Evolutionary conservation across 169 alveolate genomes (phyloP), one percentile per base, ranked within the genome.

Genomic region (Eimeria maxima): DNA sequence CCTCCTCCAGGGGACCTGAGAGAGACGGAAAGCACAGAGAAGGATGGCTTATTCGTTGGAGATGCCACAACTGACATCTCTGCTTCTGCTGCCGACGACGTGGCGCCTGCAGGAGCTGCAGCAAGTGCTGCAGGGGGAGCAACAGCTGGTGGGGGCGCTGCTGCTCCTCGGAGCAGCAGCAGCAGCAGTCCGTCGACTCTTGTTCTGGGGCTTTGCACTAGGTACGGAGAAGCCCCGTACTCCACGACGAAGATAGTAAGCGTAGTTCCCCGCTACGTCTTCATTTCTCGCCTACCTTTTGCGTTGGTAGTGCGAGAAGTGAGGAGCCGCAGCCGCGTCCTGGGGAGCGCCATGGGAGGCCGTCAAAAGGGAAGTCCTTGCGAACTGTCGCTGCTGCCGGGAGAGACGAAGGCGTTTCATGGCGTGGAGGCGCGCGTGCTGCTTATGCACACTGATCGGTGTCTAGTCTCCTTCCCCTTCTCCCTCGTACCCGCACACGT

Each of bases 161-260:
- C 60, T 53, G 60, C 20, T 53, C 6, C 20, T 11, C 60, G 50
- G 57, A 71, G 87, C 73, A 69, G 86, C 87, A 89, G 69, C 69
- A 60, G 69, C 69, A 60, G 69, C 69, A 18, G 69, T 60, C 69
- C 69, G 8, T 60, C 69, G 5, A 80, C 92, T 13, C 87, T 92
- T n/a, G 96, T 87, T 27, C 76, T 97, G 80, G 99, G 99, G 2
- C 95, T 97, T 20, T 97, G 98, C 45, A 98, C 97, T 33, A 95
- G 99, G 74, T 97, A 97, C 88, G 98, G 98, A 47, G 98, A 97
- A 55, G 97, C 97, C 44, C 98, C 98, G 38, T 97, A 95, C 96
- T 94, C 96, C 86, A 96, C 97, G 74, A 96, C 98, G 33, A 98
- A 97, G 87, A 97, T 98, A 50, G 98, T 98, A 27, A 97, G 97